Evolutionary conservation across 306 rosid genomes (phyloP).

Genomic region (Urtica urens): DNA sequence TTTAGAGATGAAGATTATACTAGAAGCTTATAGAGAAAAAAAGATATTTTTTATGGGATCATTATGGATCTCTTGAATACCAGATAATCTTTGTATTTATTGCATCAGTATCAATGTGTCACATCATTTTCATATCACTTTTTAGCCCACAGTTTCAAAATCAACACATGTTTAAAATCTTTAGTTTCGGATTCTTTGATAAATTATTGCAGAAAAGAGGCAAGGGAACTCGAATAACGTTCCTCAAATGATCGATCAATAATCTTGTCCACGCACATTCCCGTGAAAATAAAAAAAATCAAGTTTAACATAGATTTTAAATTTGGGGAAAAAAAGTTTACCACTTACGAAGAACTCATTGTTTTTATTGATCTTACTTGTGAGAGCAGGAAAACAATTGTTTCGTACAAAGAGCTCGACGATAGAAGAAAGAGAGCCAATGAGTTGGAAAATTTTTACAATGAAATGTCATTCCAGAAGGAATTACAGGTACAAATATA

Average conservation of each 20-base stretch:
- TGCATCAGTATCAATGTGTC: background rate
- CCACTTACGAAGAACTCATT: too few relatives aligned
- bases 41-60: too few relatives aligned
- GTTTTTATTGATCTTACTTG: too few relatives aligned
- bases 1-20: too few relatives aligned
- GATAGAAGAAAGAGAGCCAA: constrained; percentile 52
- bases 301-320: too few relatives aligned
- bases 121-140: background rate
- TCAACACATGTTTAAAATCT: too few relatives aligned
- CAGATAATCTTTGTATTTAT: too few relatives aligned
- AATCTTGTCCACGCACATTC: constrained; percentile 28
- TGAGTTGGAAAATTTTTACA: constrained; percentile 54
- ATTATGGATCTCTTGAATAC: too few relatives aligned
- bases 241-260: constrained; percentile 14
- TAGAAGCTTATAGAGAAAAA: too few relatives aligned
- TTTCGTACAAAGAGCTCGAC: constrained; percentile 49
- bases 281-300: constrained; percentile 46
- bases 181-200: background rate
- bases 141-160: constrained; percentile 1
- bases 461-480: constrained; percentile 61
- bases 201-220: constrained; percentile 48
- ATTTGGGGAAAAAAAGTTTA: too few relatives aligned
- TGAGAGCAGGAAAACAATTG: constrained; percentile 48
- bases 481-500: constrained; percentile 84
- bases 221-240: constrained; percentile 38